These are phyloP conservation scores for Phaeotremella skinneri DNA, from an alignment of 768 basidiomycete genomes.

Conservation along the genomic window DNA sequence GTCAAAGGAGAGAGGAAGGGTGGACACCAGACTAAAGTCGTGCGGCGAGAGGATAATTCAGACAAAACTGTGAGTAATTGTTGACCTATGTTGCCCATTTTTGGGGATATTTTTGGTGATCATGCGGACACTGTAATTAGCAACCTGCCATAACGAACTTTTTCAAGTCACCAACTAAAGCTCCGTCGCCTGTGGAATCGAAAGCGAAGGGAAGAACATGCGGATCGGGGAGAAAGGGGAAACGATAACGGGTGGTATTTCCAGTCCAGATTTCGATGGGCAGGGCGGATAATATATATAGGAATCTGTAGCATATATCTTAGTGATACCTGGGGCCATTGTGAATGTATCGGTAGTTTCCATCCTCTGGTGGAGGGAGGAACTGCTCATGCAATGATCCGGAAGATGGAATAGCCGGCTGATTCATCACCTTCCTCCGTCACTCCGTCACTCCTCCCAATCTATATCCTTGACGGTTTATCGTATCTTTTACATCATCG, in stretches of 20 bases:
- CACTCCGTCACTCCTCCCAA: background rate
- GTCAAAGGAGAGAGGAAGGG: slow-evolving; percentile 20
- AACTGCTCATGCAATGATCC: background rate
- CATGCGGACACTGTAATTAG: slow-evolving; percentile 10
- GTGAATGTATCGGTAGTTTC: background rate
- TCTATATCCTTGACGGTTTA: background rate
- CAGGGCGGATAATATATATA: background rate
- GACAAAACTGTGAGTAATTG: slow-evolving; percentile 23
- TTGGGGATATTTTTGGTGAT: slow-evolving; percentile 1
- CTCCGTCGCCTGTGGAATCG: background rate
- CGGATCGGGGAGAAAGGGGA: slow-evolving; percentile 3
- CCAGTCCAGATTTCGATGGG: background rate
- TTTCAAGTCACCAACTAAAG: slow-evolving; percentile 29
- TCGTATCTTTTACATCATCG: too few species aligned
- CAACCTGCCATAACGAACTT: slow-evolving; percentile 45
- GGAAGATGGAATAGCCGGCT: background rate
- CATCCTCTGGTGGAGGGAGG: background rate
- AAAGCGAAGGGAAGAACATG: background rate
- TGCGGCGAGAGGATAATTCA: slow-evolving; percentile 20
- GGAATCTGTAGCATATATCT: background rate
- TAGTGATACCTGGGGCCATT: background rate
- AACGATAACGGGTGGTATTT: background rate
- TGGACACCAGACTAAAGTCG: slow-evolving; percentile 41
- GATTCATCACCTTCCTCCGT: background rate
- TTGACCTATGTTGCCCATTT: background rate